Percentiles rank a stretch among this genome's conserved stretches.
These are phyloP conservation scores for Alternaria tenuissima DNA, from an alignment of 2,329 filamentous ascomycete genomes.

Conservation along the genomic window DNA sequence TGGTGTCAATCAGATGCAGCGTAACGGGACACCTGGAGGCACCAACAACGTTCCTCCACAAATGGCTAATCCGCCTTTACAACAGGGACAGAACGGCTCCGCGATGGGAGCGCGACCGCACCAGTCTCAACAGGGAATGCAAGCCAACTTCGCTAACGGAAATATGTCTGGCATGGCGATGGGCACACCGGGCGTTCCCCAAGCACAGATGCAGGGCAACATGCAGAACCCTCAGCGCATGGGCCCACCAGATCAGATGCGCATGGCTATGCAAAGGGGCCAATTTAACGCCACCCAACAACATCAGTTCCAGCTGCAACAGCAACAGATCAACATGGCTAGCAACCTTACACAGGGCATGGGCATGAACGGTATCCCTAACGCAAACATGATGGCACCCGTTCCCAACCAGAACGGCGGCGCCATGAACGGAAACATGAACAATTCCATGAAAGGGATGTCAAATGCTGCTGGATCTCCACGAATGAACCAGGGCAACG, in stretches of 20 bases:
- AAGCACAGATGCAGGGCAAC: conserved; percentile 72
- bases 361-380: conserved; percentile 46
- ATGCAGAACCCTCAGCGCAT: conserved; percentile 68
- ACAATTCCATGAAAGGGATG: conserved; percentile 46
- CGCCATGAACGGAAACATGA: conserved; percentile 46
- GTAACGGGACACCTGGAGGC: conserved; percentile 51
- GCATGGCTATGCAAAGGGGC: conserved; percentile 50
- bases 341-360: conserved; percentile 44
- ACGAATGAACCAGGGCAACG: conserved; percentile 42
- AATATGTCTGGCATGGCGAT: conserved; percentile 61
- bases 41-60: conserved; percentile 40
- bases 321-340: conserved; percentile 51
- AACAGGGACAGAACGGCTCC: conserved; percentile 41
- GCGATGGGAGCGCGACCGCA: conserved; percentile 47
- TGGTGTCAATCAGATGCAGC: conserved; percentile 52
- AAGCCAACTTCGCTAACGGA: conserved; percentile 58
- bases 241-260: conserved; percentile 51
- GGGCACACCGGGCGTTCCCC: conserved; percentile 68
- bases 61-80: conserved; percentile 40
- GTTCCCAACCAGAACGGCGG: conserved; percentile 45
- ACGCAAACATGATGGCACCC: conserved; percentile 46
- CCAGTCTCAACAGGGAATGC: conserved; percentile 54
- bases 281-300: conserved; percentile 46
- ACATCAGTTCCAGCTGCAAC: conserved; percentile 49
- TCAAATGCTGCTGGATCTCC: conserved; percentile 46